phyloP scores from a whole-genome alignment of 2,329 filamentous ascomycete species.

The Leptographium galeiforme region DNA sequence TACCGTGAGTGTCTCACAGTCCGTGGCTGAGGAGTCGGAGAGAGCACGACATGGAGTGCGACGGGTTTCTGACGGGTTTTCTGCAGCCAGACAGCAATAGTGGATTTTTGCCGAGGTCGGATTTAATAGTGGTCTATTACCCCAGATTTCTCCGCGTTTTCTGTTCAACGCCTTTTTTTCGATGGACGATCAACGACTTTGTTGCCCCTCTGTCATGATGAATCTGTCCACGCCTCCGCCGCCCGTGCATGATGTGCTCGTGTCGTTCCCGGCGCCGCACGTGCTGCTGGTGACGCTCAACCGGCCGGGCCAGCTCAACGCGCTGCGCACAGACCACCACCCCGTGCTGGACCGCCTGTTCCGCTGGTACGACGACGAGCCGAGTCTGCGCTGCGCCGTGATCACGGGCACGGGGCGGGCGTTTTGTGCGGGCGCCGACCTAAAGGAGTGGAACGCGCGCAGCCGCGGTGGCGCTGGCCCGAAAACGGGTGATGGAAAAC shows the following conservation, averaged over 20 bases:
- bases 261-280: conserved; percentile 38
- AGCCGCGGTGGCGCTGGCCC: not conserved
- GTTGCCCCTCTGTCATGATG: not conserved
- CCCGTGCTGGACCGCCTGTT: conserved; percentile 30
- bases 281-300: conserved; percentile 48
- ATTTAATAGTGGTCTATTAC: too few relatives aligned
- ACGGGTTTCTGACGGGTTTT: too few relatives aligned
- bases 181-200: too few relatives aligned
- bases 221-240: conserved; percentile 21
- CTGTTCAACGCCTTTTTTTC: too few relatives aligned
- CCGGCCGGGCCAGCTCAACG: conserved; percentile 44
- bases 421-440: conserved; percentile 56
- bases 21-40: too few relatives aligned
- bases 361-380: conserved; percentile 49
- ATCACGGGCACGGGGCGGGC: conserved; percentile 49
- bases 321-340: conserved; percentile 36
- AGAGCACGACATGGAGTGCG: too few relatives aligned
- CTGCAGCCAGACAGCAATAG: too few relatives aligned
- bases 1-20: too few relatives aligned
- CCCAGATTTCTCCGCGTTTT: too few relatives aligned
- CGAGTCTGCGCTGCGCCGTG: conserved; percentile 45
- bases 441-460: conserved; percentile 47
- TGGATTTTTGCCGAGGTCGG: too few relatives aligned
- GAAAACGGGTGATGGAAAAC: conserved; percentile 3
- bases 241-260: conserved; percentile 23